phyloP scores from a whole-genome alignment of 345 rosid genomes.

The Ceriops decandra region DNA sequence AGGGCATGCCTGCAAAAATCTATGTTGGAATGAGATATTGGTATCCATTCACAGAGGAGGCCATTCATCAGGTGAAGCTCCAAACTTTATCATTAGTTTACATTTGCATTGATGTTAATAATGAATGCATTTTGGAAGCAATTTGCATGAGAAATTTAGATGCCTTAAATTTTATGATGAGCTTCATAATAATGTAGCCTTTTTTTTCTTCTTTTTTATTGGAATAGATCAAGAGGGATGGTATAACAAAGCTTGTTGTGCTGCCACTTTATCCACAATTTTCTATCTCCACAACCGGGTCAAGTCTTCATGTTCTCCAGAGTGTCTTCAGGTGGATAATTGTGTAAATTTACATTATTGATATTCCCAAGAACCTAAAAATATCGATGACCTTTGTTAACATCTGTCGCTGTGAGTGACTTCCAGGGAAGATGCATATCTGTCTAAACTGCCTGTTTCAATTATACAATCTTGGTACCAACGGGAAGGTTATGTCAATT shows the following conservation, averaged over 20 bases:
- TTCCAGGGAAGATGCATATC: constrained; percentile 69
- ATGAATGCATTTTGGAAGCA: not conserved
- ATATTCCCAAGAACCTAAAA: not conserved
- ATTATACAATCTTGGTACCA: constrained; percentile 83
- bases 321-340: constrained; percentile 54
- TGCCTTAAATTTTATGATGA: not conserved
- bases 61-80: constrained; percentile 61
- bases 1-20: constrained; percentile 54
- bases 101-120: not conserved
- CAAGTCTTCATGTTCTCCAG: constrained; percentile 80
- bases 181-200: not conserved
- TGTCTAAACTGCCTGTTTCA: constrained; percentile 72
- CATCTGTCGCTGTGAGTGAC: constrained; percentile 17
- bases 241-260: constrained; percentile 78
- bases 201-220: not conserved
- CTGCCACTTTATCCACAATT: constrained; percentile 96
- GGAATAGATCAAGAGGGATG: constrained; percentile 69
- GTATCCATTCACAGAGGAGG: constrained; percentile 94
- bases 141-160: not conserved
- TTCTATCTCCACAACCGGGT: constrained; percentile 92
- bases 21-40: constrained; percentile 93
- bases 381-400: constrained; percentile 1
- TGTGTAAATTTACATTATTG: not conserved
- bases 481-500: constrained; percentile 71
- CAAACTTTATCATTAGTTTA: not conserved